phyloP scores from a whole-genome alignment of 139 green algal species.

The Astrephomene gubernaculifera region DNA sequence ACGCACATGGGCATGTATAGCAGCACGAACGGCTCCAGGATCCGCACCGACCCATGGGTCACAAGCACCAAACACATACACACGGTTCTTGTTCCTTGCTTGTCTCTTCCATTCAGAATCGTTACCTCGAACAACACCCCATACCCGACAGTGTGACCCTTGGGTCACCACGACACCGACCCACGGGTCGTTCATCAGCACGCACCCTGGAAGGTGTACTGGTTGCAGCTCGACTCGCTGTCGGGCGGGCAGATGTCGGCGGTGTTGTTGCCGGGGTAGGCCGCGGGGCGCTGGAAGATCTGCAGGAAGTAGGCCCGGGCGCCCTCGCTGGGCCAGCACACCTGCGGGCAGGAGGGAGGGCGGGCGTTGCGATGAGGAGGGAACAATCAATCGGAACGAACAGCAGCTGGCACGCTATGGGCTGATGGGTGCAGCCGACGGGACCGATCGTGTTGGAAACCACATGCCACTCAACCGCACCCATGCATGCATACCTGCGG shows the following conservation, averaged over 20 bases:
- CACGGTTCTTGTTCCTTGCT: too few species aligned
- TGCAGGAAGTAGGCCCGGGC: constrained; percentile 23
- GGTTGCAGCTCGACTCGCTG: constrained; percentile 20
- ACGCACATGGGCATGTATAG: too few species aligned
- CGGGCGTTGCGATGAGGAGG: not conserved
- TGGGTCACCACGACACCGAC: not conserved
- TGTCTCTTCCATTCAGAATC: too few species aligned
- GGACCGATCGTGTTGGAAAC: not conserved
- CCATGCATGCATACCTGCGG: not conserved
- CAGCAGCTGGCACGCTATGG: not conserved
- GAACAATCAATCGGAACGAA: not conserved
- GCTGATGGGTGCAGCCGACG: not conserved
- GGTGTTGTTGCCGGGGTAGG: not conserved
- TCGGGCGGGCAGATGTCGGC: not conserved
- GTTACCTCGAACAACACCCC: too few species aligned
- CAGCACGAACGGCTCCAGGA: too few species aligned
- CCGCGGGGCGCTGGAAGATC: constrained; percentile 13
- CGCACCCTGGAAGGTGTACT: constrained; percentile 18
- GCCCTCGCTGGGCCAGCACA: constrained; percentile 24
- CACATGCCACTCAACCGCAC: not conserved
- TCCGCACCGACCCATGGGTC: too few species aligned
- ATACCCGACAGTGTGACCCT: too few species aligned
- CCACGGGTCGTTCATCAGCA: not conserved
- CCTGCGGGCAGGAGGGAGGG: not conserved
- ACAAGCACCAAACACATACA: too few species aligned